Evolutionary conservation across 768 basidiomycete species (phyloP).

Genomic region (Tricholoma sp.): DNA sequence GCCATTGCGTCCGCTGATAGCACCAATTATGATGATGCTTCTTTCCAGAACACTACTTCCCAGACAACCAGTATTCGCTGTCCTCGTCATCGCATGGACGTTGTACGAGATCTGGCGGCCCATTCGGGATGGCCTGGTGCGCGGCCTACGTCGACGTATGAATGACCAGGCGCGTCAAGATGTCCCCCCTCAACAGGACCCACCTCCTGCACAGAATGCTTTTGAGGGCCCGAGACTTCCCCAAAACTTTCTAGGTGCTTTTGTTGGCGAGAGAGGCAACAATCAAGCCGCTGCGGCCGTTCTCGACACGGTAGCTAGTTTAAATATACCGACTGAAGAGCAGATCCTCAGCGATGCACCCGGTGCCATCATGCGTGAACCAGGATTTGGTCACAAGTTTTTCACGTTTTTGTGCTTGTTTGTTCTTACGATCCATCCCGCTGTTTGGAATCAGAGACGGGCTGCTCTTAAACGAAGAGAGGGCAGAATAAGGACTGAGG

Average conservation of each 20-base stretch:
- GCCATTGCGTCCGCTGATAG: constrained; percentile 60
- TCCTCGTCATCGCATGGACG: constrained; percentile 65
- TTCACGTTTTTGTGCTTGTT: constrained; percentile 53
- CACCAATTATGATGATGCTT: constrained; percentile 64
- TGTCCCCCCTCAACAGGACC: constrained; percentile 6
- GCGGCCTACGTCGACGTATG: constrained; percentile 30
- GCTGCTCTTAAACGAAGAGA: constrained; percentile 55
- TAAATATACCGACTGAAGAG: constrained; percentile 56
- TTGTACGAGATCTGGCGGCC: constrained; percentile 74
- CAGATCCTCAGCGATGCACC: constrained; percentile 33
- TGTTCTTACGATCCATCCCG: constrained; percentile 62
- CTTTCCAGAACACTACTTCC: constrained; percentile 59
- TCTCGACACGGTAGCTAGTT: constrained; percentile 49
- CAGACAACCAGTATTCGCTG: constrained; percentile 63
- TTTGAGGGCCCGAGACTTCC: constrained; percentile 13
- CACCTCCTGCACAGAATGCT: constrained; percentile 11
- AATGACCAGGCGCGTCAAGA: constrained; percentile 17
- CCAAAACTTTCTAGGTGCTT: constrained; percentile 14
- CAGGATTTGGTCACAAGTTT: constrained; percentile 44
- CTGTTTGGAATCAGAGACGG: constrained; percentile 67
- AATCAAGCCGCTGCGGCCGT: constrained; percentile 26
- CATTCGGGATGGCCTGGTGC: constrained; percentile 42
- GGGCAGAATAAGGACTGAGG: constrained; percentile 63
- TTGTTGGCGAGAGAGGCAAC: constrained; percentile 17
- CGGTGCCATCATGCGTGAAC: constrained; percentile 32